Base-by-base conservation (phyloP, 2,329 filamentous ascomycete genomes). In the Clarireedia monteithiana region DNA sequence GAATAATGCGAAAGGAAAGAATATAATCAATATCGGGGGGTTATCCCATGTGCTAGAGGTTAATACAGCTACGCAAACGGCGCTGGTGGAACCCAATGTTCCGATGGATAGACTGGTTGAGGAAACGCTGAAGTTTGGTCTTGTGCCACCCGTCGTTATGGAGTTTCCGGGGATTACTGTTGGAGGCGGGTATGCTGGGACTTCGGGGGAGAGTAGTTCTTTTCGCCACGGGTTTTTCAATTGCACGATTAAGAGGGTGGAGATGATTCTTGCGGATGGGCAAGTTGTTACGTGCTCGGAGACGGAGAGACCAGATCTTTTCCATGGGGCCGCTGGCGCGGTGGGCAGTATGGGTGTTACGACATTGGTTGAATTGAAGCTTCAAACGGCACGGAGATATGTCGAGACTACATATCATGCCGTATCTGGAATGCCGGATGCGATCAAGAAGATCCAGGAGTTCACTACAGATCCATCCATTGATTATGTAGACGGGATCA, bases 81-180 rank as follows among this genome's bases (percentile, higher is more conserved):
- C 72, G 48, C 63, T 82, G 0, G 84, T 86, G 0, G 84, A 88
- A 64, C 83, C 84, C 0, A 88, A 88, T 61, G 84, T 88, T 3
- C 74, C 82, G 0, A 88, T 88, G 83, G 83, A 86, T 57, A 71
- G 72, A 0, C 73, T 88, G 1, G 77, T 87, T 0, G 75, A 78
- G 53, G 80, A 76, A 1, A 83, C 83, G 0, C 63, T 84, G 48
- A 67, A 70, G 4, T 65, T 80, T 49, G 78, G 78, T 0, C 71
- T 88, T 0, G 69, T 88, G 1, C 84, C 79, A 1, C 79, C 78
- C 0, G 83, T 88, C 0, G 83, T 88, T 4, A 86, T 87, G 80
- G 85, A 88, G 63, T 84, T 88, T 50, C 84, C 84, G 0, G 83
- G 83, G 0, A 88, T 88, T 59, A 88, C 85, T 0, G 80, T 79